These are phyloP conservation scores for Alectoria sarmentosa DNA, from an alignment of 495 filamentous ascomycete genomes.

Conservation along the genomic window DNA sequence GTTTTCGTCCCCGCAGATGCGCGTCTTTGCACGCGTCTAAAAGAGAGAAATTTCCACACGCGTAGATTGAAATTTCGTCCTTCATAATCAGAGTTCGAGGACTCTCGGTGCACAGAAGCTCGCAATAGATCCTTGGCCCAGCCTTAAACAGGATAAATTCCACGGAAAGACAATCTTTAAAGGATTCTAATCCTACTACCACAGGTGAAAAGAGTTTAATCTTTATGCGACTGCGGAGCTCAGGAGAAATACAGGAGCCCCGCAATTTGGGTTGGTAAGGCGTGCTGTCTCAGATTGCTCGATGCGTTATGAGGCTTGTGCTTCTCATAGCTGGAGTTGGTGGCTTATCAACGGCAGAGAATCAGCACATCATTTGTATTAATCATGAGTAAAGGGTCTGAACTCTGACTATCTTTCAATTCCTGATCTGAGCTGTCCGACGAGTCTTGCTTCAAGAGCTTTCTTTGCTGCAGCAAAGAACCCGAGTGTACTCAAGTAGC, in stretches of 20 bases:
- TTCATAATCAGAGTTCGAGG: neutral
- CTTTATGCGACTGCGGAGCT: slow-evolving; percentile 12
- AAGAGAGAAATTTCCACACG: slow-evolving; percentile 14
- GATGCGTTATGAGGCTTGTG: slow-evolving; percentile 7
- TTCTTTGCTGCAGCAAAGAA: neutral
- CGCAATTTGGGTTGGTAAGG: slow-evolving; percentile 6
- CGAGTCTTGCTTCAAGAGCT: neutral
- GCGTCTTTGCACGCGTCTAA: slow-evolving; percentile 10
- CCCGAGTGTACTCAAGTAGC: neutral
- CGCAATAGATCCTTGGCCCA: neutral
- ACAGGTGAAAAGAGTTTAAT: neutral
- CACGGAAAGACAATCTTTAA: neutral
- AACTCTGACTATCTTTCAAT: neutral
- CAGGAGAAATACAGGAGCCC: slow-evolving; percentile 10
- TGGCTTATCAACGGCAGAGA: slow-evolving; percentile 13
- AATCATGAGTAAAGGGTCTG: neutral
- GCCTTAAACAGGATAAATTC: neutral
- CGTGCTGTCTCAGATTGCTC: slow-evolving; percentile 10
- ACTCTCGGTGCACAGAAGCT: neutral
- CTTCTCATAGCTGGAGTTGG: slow-evolving; percentile 10
- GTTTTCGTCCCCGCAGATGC: slow-evolving; percentile 15
- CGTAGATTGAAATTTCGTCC: slow-evolving; percentile 6
- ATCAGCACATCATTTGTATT: neutral
- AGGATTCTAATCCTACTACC: neutral
- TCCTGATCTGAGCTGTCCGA: neutral